phyloP scores from a whole-genome alignment of 2,329 filamentous ascomycete species.

The Cercospora nicotianae region DNA sequence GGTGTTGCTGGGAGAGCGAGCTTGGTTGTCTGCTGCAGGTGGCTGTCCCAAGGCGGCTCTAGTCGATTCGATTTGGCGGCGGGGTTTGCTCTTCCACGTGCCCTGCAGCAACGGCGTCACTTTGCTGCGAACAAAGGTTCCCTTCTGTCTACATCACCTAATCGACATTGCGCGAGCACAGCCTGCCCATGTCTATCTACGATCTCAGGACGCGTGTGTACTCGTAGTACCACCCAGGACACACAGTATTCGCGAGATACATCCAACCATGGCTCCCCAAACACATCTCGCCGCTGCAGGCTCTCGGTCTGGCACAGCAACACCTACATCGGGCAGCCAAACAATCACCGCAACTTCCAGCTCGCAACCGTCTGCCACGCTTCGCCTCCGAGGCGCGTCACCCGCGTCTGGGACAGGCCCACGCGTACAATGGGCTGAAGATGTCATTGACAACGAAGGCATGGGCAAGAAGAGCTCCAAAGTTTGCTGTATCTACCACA shows the following conservation, averaged over 20 bases:
- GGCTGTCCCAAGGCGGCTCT: background rate
- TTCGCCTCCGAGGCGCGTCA: slow-evolving; percentile 43
- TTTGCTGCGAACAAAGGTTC: background rate
- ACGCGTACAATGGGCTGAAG: slow-evolving; percentile 87
- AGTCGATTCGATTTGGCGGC: background rate
- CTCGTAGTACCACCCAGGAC: background rate
- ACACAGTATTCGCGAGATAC: background rate
- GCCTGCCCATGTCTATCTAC: background rate
- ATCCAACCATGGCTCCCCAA: slow-evolving; percentile 12
- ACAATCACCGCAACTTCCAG: slow-evolving; percentile 35
- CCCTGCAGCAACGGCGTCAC: slow-evolving; percentile 7
- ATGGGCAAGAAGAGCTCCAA: slow-evolving; percentile 93
- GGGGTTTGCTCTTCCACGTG: slow-evolving; percentile 3
- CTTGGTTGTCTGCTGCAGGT: slow-evolving; percentile 5
- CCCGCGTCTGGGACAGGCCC: slow-evolving; percentile 46
- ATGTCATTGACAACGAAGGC: slow-evolving; percentile 93
- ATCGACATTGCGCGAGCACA: background rate
- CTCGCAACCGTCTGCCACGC: slow-evolving; percentile 35
- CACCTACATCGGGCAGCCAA: slow-evolving; percentile 36
- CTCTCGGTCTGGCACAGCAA: slow-evolving; percentile 26
- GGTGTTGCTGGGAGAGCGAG: background rate
- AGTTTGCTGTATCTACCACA: slow-evolving; percentile 99
- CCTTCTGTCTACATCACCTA: background rate
- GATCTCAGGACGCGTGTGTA: background rate
- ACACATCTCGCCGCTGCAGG: slow-evolving; percentile 14